Evolutionary conservation across 1,284 basidiomycete species (phyloP).

Genomic region (Apiotrichum mycotoxinovorans): DNA sequence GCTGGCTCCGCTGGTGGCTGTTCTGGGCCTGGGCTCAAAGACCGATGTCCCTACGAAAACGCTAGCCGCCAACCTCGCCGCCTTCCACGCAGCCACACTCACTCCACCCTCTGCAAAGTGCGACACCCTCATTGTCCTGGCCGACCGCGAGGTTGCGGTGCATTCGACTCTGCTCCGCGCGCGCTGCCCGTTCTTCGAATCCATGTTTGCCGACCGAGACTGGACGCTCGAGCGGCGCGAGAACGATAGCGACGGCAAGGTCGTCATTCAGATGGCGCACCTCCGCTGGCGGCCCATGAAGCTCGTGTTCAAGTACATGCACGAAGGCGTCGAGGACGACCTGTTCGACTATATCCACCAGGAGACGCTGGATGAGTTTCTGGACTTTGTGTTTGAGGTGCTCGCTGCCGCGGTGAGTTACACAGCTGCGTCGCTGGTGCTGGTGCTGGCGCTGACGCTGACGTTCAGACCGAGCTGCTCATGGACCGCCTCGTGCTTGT

Average conservation of each 20-base stretch:
- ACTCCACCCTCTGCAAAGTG: constrained; percentile 26
- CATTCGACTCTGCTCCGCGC: constrained; percentile 76
- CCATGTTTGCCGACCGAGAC: constrained; percentile 77
- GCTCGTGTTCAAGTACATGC: constrained; percentile 74
- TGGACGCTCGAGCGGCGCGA: constrained; percentile 69
- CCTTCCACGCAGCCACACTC: constrained; percentile 48
- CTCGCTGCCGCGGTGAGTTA: constrained; percentile 63
- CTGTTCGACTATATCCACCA: constrained; percentile 72
- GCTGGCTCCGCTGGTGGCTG: constrained; percentile 39
- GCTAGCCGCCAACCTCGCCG: constrained; percentile 41
- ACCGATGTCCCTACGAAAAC: constrained; percentile 31
- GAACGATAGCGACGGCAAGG: constrained; percentile 50
- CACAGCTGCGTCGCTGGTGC: too few species aligned
- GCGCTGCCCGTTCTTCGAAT: constrained; percentile 78
- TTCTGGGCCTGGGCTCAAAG: constrained; percentile 44
- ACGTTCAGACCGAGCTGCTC: constrained; percentile 69
- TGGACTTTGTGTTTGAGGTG: constrained; percentile 85
- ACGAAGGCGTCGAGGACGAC: constrained; percentile 68
- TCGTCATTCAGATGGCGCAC: constrained; percentile 70
- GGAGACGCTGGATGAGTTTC: constrained; percentile 66
- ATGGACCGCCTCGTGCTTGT: constrained; percentile 78
- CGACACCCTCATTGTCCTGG: constrained; percentile 73
- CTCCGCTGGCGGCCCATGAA: constrained; percentile 70
- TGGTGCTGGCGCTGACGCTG: too few species aligned
- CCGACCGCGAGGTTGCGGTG: constrained; percentile 64